phyloP scores from a whole-genome alignment of 352 stramenopile genomes.

The Globisporangium cederbergense region DNA sequence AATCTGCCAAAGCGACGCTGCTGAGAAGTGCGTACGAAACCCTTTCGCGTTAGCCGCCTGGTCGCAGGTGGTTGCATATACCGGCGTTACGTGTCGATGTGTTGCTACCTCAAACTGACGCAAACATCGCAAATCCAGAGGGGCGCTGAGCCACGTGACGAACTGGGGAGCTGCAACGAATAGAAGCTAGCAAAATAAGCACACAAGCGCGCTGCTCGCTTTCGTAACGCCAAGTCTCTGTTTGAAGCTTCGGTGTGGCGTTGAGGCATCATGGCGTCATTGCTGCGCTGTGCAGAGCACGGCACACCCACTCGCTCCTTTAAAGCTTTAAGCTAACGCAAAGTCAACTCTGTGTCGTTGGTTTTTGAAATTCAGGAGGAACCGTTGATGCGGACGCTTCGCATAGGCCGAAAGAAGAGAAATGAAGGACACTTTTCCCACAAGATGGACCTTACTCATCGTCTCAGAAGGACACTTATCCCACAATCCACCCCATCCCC shows the following conservation, averaged over 20 bases:
- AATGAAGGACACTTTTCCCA: not conserved
- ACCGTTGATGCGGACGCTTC: not conserved
- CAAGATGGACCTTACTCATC: not conserved
- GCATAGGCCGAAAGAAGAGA: not conserved
- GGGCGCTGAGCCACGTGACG: not conserved
- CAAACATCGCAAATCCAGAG: not conserved
- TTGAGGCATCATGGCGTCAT: not conserved
- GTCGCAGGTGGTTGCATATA: not conserved
- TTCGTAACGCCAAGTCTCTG: not conserved
- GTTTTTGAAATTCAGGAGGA: not conserved
- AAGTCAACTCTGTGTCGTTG: no score
- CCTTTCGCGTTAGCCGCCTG: not conserved
- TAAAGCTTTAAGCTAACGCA: no score
- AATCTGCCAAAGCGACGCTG: not conserved
- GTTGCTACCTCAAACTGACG: not conserved
- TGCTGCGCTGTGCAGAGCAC: not conserved
- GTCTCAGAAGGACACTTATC: not conserved
- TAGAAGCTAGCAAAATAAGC: no score
- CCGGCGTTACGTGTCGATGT: constrained; percentile 1
- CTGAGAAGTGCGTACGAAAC: not conserved
- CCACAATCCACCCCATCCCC: not conserved
- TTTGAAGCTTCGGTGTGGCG: not conserved
- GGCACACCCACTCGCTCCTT: no score
- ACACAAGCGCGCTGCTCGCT: not conserved
- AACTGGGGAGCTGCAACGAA: not conserved